These are phyloP conservation scores for Acacia pycnantha DNA, from an alignment of 331 rosid species.

Conservation along the genomic window DNA sequence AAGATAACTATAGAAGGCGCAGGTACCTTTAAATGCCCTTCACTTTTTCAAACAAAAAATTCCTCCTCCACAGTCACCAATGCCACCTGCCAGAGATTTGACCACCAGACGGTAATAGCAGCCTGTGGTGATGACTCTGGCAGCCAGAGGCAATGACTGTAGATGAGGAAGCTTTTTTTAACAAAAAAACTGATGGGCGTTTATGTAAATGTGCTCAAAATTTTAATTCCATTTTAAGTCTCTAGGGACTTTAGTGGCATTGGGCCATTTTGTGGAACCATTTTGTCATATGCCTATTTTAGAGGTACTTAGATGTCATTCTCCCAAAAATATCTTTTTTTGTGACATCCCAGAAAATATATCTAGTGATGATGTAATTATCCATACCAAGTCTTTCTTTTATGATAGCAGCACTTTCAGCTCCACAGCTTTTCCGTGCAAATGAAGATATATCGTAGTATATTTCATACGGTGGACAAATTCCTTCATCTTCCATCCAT, in stretches of 20 bases:
- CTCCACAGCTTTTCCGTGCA: slow-evolving; percentile 67
- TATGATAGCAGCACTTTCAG: slow-evolving; percentile 70
- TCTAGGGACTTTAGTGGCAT: background rate
- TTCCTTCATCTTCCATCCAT: slow-evolving; percentile 92
- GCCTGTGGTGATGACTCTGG: no score
- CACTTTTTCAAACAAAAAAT: no score
- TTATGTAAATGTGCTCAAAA: background rate
- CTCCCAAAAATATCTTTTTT: background rate
- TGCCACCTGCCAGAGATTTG: background rate
- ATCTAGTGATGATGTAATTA: background rate
- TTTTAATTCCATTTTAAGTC: background rate
- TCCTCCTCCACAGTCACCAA: background rate
- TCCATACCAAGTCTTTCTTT: slow-evolving; percentile 75
- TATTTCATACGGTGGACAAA: slow-evolving; percentile 72
- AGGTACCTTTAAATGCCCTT: background rate
- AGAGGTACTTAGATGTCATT: background rate
- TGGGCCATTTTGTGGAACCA: background rate
- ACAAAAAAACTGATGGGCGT: background rate
- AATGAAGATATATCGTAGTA: slow-evolving; percentile 62
- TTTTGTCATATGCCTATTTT: background rate
- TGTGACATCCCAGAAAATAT: background rate
- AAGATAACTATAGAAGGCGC: background rate
- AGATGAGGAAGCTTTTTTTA: background rate
- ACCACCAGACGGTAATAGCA: background rate
- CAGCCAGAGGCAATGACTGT: background rate